Base-by-base conservation (phyloP, 257 asterid genomes). In the Nicotiana knightiana region DNA sequence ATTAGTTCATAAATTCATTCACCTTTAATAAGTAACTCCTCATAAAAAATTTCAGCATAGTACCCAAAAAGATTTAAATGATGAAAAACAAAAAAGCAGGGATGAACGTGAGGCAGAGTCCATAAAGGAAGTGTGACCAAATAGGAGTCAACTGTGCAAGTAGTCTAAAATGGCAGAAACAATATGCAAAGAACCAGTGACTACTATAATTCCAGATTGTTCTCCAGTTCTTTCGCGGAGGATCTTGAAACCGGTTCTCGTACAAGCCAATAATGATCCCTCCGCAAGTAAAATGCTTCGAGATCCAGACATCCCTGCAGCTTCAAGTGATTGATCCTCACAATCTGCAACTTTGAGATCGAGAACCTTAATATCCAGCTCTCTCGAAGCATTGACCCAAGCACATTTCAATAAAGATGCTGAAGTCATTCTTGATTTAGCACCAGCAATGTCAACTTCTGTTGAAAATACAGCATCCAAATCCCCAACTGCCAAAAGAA, bases 121-220 rank as follows among this genome's bases (percentile, higher is more conserved):
- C 48, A 43, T 43, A 48, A 73, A 24, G 62, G 79, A 73, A 26
- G 62, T 13, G 51, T 9, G 26, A 48, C 79, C 79, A 73, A 73
- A 48, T 46, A 73, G 13, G 79, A 48, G 43, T 48, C 79, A 73
- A 61, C 43, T 26, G 79, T 89, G 84, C 18, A 89, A 83, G 80
- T 59, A 85, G 81, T 89, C 86, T 82, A 94, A 86, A 84, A 91
- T 87, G 28, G 94, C 93, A 6, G 99, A 91, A 87, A 96, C 97
- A 86, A 93, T 84, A 87, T 96, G 97, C 93, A 96, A 83, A 81
- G 99, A 96, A 82, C 98, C 99, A 11, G 97, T 93, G 84, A 94
- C 86, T 37, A 94, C 89, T 61, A 90, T 81, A 65, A 94, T 86
- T 62, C 93, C 89, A 32, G 81, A 77, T 73, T 82, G 83, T n/a